Conservation (phyloP, 495 filamentous ascomycete species). For the Penicillium odoratum region DNA sequence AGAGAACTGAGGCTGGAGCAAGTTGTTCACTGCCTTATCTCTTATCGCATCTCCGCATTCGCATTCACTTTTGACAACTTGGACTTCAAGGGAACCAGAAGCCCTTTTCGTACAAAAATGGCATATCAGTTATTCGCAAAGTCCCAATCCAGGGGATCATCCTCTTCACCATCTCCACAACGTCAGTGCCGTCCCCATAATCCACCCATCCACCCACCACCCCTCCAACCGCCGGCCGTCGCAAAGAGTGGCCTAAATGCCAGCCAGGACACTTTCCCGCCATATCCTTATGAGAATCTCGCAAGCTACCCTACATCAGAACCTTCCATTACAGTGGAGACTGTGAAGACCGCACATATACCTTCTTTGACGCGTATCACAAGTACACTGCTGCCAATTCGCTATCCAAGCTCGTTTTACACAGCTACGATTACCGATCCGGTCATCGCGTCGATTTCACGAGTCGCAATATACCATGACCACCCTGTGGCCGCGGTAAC, state of each 20-base stretch:
- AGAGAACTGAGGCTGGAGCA: slow-evolving; percentile 19
- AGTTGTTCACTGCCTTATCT: slow-evolving; percentile 35
- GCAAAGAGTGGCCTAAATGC: slow-evolving; percentile 28
- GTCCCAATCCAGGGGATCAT: slow-evolving; percentile 26
- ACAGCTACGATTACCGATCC: slow-evolving; percentile 67
- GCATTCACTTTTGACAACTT: slow-evolving; percentile 8
- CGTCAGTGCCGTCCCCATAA: slow-evolving; percentile 9
- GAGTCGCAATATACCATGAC: slow-evolving; percentile 71
- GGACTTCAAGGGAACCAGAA: not conserved
- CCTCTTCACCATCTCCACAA: slow-evolving; percentile 28
- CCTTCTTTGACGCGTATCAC: slow-evolving; percentile 80
- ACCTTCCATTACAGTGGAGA: slow-evolving; percentile 54
- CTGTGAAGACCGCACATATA: slow-evolving; percentile 61
- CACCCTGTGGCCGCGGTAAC: slow-evolving; percentile 41
- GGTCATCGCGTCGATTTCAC: slow-evolving; percentile 67
- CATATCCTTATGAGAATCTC: slow-evolving; percentile 34
- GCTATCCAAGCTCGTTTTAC: slow-evolving; percentile 88
- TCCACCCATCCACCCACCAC: slow-evolving; percentile 37
- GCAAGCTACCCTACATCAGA: slow-evolving; percentile 37
- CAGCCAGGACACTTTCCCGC: slow-evolving; percentile 32
- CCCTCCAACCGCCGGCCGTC: slow-evolving; percentile 26
- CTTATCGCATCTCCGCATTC: slow-evolving; percentile 46
- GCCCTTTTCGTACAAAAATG: slow-evolving; percentile 22
- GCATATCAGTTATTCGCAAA: slow-evolving; percentile 47
- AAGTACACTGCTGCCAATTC: slow-evolving; percentile 78